Evolutionary conservation across 2,329 filamentous ascomycete species (phyloP).

Genomic region (Nothophaeocryptopus gaeumannii): DNA sequence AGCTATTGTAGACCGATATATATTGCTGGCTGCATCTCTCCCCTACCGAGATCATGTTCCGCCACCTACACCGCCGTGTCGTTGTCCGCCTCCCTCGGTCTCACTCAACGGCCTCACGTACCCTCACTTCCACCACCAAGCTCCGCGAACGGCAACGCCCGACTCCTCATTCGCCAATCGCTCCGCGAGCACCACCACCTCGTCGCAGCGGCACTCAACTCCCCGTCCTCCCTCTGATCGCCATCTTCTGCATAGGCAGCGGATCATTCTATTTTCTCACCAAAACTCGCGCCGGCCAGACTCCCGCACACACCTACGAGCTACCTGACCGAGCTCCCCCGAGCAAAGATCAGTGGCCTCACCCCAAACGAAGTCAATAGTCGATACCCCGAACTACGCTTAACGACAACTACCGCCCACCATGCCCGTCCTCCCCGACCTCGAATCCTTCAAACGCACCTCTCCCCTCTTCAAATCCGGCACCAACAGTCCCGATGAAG

Average conservation of each 20-base stretch:
- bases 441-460: conserved; percentile 61
- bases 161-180: conserved; percentile 3
- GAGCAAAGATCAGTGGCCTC: conserved; percentile 28
- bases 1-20: too few species aligned
- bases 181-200: conserved; percentile 13
- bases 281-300: conserved; percentile 40
- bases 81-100: too few species aligned
- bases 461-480: conserved; percentile 70
- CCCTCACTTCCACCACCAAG: too few species aligned
- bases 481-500: conserved; percentile 49
- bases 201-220: conserved; percentile 32
- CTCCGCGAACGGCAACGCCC: too few species aligned
- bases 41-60: too few species aligned
- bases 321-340: conserved; percentile 30
- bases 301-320: conserved; percentile 26
- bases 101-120: too few species aligned
- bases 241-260: conserved; percentile 47
- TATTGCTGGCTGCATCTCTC: too few species aligned
- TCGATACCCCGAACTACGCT: conserved; percentile 34
- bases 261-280: conserved; percentile 48
- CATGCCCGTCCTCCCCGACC: conserved; percentile 56
- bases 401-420: conserved; percentile 40
- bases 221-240: conserved; percentile 46
- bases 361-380: conserved; percentile 4
- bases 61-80: too few species aligned